Evolutionary conservation across 495 filamentous ascomycete species (phyloP).

Genomic region (Pseudomonodictys pantanalensis): DNA sequence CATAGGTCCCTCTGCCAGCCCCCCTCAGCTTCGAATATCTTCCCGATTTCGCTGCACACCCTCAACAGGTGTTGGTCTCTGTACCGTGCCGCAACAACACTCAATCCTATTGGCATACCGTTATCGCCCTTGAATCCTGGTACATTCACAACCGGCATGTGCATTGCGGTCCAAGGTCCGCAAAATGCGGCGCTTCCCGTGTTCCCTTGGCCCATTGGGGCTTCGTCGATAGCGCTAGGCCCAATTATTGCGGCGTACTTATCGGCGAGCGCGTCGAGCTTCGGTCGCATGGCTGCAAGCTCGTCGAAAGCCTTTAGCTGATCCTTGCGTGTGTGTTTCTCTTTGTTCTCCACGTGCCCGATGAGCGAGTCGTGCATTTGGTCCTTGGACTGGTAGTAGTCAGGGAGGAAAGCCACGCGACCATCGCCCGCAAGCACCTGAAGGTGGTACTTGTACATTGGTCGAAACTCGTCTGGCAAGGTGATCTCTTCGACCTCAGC

Average conservation of each 20-base stretch:
- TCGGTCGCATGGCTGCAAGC: slow-evolving; percentile 47
- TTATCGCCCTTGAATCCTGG: slow-evolving; percentile 51
- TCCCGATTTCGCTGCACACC: slow-evolving; percentile 44
- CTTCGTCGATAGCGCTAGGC: slow-evolving; percentile 51
- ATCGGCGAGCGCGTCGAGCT: slow-evolving; percentile 46
- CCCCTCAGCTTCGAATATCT: slow-evolving; percentile 45
- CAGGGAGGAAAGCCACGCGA: slow-evolving; percentile 46
- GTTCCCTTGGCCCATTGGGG: slow-evolving; percentile 45
- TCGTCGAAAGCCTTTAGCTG: slow-evolving; percentile 48
- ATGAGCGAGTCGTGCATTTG: slow-evolving; percentile 41
- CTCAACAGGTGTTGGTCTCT: slow-evolving; percentile 46
- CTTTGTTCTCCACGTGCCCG: slow-evolving; percentile 47
- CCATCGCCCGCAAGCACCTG: slow-evolving; percentile 46
- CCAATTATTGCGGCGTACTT: slow-evolving; percentile 51
- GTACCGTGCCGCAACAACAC: slow-evolving; percentile 47
- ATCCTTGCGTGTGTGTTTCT: slow-evolving; percentile 40
- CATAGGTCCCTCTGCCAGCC: no score
- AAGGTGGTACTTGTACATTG: slow-evolving; percentile 45
- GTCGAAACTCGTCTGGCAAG: slow-evolving; percentile 47
- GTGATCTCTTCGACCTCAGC: slow-evolving; percentile 49
- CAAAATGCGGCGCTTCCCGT: slow-evolving; percentile 50
- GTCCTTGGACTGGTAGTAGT: slow-evolving; percentile 46
- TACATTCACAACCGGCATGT: slow-evolving; percentile 50
- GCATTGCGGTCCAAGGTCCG: slow-evolving; percentile 38
- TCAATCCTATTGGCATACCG: slow-evolving; percentile 52